Evolutionary conservation across 2,329 filamentous ascomycete species (phyloP).

Genomic region (Dichotomopilus funicola): DNA sequence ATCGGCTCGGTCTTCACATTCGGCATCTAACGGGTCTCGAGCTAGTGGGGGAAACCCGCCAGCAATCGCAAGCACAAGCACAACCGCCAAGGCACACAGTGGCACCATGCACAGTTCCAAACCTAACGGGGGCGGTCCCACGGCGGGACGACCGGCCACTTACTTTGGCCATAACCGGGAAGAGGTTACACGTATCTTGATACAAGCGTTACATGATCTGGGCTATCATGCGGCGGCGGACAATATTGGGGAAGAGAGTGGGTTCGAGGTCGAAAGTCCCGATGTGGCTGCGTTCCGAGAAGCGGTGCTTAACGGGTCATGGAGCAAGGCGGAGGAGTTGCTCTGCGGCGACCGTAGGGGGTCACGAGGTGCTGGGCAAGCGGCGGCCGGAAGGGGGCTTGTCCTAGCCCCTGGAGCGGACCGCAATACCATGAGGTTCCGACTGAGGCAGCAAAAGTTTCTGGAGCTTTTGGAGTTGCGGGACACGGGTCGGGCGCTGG

Average conservation of each 20-base stretch:
- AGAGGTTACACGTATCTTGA: conserved; percentile 86
- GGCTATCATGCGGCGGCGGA: conserved; percentile 75
- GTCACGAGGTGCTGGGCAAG: conserved; percentile 22
- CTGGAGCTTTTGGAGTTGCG: conserved; percentile 77
- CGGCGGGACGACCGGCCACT: conserved; percentile 20
- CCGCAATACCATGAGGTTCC: conserved; percentile 74
- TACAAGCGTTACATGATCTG: conserved; percentile 84
- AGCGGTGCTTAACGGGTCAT: conserved; percentile 73
- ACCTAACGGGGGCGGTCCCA: conserved; percentile 25
- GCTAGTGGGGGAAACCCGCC: conserved; percentile 37
- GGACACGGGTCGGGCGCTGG: conserved; percentile 66
- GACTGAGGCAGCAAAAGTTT: conserved; percentile 89
- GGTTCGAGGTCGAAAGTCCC: conserved; percentile 77
- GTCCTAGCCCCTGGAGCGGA: conserved; percentile 71
- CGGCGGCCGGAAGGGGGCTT: conserved; percentile 49
- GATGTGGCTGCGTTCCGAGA: conserved; percentile 79
- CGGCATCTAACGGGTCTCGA: conserved; percentile 50
- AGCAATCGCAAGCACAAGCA: conserved; percentile 44
- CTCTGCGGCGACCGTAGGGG: conserved; percentile 51
- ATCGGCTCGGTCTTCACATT: conserved; percentile 48
- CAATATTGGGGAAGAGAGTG: conserved; percentile 72
- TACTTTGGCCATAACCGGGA: conserved; percentile 87
- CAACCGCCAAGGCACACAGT: conserved; percentile 36
- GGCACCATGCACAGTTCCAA: conserved; percentile 51
- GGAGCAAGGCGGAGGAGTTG: conserved; percentile 77